Percentiles rank a stretch among this genome's conserved stretches.
Evolutionary conservation across 1,139 yeast species (phyloP).

Genomic region (Candida sp.): DNA sequence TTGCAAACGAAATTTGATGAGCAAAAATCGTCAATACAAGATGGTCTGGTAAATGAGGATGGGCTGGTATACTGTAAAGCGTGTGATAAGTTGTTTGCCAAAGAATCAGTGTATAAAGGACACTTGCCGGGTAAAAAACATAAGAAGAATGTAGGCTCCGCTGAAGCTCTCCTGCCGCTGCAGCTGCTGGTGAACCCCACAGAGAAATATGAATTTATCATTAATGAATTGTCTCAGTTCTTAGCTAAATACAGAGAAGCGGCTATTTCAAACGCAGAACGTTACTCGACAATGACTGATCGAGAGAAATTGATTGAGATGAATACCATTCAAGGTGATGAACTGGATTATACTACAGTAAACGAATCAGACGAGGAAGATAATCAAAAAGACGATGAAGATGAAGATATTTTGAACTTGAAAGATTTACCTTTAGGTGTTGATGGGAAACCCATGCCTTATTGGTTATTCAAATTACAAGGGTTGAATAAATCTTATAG

Average conservation of each 20-base stretch:
- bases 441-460: slow-evolving; percentile 91
- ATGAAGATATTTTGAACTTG: slow-evolving; percentile 16
- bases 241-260: slow-evolving; percentile 36
- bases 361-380: slow-evolving; percentile 25
- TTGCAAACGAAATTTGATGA: slow-evolving; percentile 30
- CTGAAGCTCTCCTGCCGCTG: neutral
- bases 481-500: slow-evolving; percentile 72
- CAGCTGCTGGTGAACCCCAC: neutral
- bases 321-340: slow-evolving; percentile 26
- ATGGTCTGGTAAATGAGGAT: slow-evolving; percentile 17
- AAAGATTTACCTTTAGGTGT: slow-evolving; percentile 75
- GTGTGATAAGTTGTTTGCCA: slow-evolving; percentile 66
- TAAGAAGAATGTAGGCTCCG: slow-evolving; percentile 34
- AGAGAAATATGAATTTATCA: slow-evolving; percentile 24
- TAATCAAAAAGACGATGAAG: slow-evolving; percentile 16
- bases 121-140: slow-evolving; percentile 83
- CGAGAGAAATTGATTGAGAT: slow-evolving; percentile 62
- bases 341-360: slow-evolving; percentile 35
- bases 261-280: slow-evolving; percentile 62
- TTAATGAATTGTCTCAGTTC: slow-evolving; percentile 27
- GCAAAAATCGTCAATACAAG: slow-evolving; percentile 7
- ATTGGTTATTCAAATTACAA: slow-evolving; percentile 87
- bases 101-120: slow-evolving; percentile 59
- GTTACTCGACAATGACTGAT: slow-evolving; percentile 70
- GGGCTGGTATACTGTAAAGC: slow-evolving; percentile 54